A percentile compares a stretch with the other conserved stretches of the same genome.
Evolutionary conservation across 495 filamentous ascomycete species (phyloP).

Genomic region (Penicillium flavigenum): DNA sequence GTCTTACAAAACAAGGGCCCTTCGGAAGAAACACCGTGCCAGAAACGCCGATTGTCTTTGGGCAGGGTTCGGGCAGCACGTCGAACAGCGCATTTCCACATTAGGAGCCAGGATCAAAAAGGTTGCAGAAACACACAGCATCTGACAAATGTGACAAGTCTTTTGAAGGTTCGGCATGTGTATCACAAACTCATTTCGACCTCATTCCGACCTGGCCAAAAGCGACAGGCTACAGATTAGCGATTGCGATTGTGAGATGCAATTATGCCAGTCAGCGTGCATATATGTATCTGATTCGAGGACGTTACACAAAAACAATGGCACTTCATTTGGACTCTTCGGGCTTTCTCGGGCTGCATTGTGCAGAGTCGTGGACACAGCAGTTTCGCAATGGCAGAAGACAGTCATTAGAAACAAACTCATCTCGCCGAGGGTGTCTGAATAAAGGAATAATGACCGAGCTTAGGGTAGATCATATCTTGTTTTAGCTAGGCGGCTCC

Average conservation of each 20-base stretch:
- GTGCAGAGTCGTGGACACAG: background rate
- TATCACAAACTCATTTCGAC: slow-evolving; percentile 3
- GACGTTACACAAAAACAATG: background rate
- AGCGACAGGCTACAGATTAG: background rate
- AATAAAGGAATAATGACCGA: background rate
- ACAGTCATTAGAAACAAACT: background rate
- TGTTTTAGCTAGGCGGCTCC: background rate
- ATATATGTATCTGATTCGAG: background rate
- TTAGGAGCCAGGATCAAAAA: background rate
- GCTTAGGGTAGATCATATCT: background rate
- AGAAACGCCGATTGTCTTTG: background rate
- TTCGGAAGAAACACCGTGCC: background rate
- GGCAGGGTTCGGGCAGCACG: slow-evolving; percentile 9
- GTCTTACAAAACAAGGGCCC: background rate
- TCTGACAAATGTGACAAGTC: slow-evolving; percentile 5
- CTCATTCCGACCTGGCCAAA: background rate
- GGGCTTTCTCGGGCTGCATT: too few relatives aligned
- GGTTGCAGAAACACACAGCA: background rate
- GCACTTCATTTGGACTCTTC: background rate
- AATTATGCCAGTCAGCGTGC: background rate
- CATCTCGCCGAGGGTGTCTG: background rate
- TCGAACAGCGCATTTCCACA: slow-evolving; percentile 1
- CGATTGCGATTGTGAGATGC: slow-evolving; percentile 4
- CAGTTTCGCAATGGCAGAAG: background rate
- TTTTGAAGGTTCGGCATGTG: background rate